Evolutionary conservation across 257 asterid genomes (phyloP), one percentile per base, ranked within the genome.

Genomic region (Avicennia marina): DNA sequence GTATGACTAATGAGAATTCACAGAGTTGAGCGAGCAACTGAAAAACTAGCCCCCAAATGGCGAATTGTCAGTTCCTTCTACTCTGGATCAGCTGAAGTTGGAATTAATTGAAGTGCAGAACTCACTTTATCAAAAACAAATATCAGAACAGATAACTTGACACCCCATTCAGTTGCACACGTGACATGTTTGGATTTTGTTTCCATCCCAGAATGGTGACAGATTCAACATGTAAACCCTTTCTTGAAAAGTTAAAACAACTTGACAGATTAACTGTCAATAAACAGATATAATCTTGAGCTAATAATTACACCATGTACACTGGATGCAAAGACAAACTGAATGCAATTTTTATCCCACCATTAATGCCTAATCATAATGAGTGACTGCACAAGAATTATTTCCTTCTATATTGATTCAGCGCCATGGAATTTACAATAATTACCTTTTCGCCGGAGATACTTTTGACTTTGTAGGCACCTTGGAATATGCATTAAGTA

Each of bases 401-500:
- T 55, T 40, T 44, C 20, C 17, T 25, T 53, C 44, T 21, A 20
- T 25, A 22, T 46, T 15, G 57, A 42, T 44, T 51, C 36, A 46
- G 60, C 32, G 29, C 22, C 24, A 58, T 11, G 32, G 31, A 3
- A 45, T 18, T 29, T 32, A 40, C 58, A 64, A 49, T 5, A 17
- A 46, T 69, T 83, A 89, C 97, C 94, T 89, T 73, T 81, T 69
- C 6, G 70, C 56, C 10, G 89, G 68, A 61, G 87, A 70, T 40
- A 71, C 81, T 67, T 75, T 81, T 38, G 89, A 60, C 72, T 83
- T 78, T 32, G 87, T 66, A 16, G 94, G 86, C 67, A 83, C 95
- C 85, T 81, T 78, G 56, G 89, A 71, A 70, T 81, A 75, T 53
- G 89, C 95, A 76, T 69, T 72, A 44, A 86, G 84, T 69, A 89